Base-by-base conservation (phyloP, 805 yeast genomes). In the Komagataella pastoris region DNA sequence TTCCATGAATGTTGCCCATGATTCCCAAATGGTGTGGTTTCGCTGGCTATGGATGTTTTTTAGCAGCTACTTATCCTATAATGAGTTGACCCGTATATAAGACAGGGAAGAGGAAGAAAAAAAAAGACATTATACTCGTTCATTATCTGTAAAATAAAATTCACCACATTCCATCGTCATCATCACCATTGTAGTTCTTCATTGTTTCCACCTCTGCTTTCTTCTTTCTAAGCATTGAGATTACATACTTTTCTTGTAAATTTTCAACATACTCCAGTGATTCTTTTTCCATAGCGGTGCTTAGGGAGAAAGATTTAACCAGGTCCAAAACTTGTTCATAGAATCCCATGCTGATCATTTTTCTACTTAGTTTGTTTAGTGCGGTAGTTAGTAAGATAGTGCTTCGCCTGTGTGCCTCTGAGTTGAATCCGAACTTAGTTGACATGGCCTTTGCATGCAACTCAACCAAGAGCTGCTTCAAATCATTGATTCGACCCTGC, bases 11-110 rank as follows among this genome's bases (percentile, higher is more conserved):
- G 73, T 74, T 56, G 95, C 85, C 2, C 98, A 93, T 66, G 73
- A 73, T 55, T 80, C 95, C 1, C 99, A 93, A 65, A 86, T 93
- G 86, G 90, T 85, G 7, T 91, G 97, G 97, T 93, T 84, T 65
- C 74, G 99, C 57, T 86, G 85, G 70, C 83, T 88, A 1, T 93
- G 97, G 97, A 71, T 93, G 61, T 53, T 77, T 5, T 65, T 82
- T 14, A 84, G 96, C 54, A 73, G 90, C 55, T 91, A 88, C 66
- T 77, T 87, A 72, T 80, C 82, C 47, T 76, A 77, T 50, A 90
- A 91, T 65, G 89, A 86, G 59, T 69, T 87, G 56, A 68, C 72
- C 45, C 53, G 56, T 23, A 59, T 58, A 46, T 52, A 47, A 53
- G 44, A 51, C n/a, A 36, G 36, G 17, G 14, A 46, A 10, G 6